Evolutionary conservation across 108 stramenopile genomes (phyloP).

Genomic region (Hondaea fermentalgiana): DNA sequence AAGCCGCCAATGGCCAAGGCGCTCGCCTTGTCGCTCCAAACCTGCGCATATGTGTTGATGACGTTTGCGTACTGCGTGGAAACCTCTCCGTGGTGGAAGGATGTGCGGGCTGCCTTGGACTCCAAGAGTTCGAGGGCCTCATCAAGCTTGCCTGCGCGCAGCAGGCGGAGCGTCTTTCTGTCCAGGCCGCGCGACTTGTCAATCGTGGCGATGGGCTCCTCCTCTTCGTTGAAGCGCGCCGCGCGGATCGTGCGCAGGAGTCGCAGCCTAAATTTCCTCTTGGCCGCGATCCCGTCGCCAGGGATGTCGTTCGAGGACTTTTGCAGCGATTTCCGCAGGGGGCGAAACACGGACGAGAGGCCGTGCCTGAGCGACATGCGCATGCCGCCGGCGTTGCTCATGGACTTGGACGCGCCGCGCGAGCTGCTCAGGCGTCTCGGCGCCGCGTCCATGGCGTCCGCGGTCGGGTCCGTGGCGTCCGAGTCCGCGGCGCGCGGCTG

Average conservation of each 20-base stretch:
- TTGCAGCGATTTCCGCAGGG: background rate
- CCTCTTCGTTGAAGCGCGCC: background rate
- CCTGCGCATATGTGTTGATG: background rate
- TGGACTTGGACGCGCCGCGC: background rate
- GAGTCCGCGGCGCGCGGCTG: too few relatives aligned
- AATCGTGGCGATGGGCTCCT: background rate
- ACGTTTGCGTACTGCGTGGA: background rate
- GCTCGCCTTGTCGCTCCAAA: background rate
- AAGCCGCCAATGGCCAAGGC: background rate
- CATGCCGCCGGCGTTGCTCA: background rate
- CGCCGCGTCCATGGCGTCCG: background rate
- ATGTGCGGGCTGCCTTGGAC: background rate
- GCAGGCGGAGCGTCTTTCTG: background rate
- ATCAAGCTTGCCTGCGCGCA: background rate
- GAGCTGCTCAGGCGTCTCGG: background rate
- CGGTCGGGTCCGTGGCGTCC: too few relatives aligned
- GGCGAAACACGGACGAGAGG: background rate
- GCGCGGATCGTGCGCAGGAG: background rate
- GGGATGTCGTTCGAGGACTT: background rate
- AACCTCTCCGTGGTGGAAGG: background rate
- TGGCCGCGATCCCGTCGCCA: background rate
- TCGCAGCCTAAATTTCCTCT: background rate
- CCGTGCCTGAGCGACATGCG: background rate
- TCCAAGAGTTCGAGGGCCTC: background rate
- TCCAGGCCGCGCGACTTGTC: background rate